Conservation (phyloP, 179 eudicot species). For the Silene coronaria region DNA sequence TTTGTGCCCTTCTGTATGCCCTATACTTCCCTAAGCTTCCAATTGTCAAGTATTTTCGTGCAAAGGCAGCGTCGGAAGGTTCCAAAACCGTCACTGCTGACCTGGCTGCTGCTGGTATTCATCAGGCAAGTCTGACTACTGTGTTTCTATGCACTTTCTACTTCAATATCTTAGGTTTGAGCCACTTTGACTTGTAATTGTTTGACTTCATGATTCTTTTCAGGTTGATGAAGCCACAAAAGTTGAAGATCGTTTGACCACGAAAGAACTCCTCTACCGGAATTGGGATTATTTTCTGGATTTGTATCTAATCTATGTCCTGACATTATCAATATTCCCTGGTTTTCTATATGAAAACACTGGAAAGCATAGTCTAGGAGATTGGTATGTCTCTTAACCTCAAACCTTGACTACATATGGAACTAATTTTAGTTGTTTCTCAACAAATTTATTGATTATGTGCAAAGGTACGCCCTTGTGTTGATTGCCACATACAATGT, state of each 20-base stretch:
- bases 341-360: constrained; percentile 64
- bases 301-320: constrained; percentile 41
- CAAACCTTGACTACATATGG: background rate
- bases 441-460: background rate
- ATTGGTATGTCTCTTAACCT: constrained; percentile 35
- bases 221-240: constrained; percentile 34
- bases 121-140: constrained; percentile 18
- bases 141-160: background rate
- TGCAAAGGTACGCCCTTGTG: constrained; percentile 39
- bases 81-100: constrained; percentile 54
- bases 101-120: constrained; percentile 61
- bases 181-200: background rate
- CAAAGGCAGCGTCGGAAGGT: constrained; percentile 60
- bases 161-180: background rate
- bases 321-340: constrained; percentile 59
- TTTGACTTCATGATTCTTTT: background rate
- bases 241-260: constrained; percentile 32
- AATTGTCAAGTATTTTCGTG: constrained; percentile 52
- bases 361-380: constrained; percentile 45
- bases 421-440: background rate
- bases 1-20: constrained; percentile 49
- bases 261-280: constrained; percentile 34
- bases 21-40: constrained; percentile 50
- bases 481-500: constrained; percentile 71
- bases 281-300: constrained; percentile 52